Evolutionary conservation across 345 rosid species (phyloP), one percentile per base, ranked within the genome.

Genomic region (Eucalyptus rudis): DNA sequence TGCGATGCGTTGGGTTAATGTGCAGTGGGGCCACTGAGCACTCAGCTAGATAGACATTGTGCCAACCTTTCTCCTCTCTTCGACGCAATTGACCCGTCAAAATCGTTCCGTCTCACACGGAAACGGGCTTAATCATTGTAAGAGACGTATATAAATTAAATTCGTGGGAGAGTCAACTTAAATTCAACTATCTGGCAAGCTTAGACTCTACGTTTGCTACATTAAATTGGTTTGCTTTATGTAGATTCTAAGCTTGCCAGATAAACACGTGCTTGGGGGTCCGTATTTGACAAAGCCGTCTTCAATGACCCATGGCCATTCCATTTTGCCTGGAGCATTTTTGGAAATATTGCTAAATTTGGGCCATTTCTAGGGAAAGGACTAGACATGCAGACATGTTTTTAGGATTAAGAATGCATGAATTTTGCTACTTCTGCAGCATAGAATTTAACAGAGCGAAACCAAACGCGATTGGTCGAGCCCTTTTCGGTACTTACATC

Each of bases 401-500:
- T 76, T 76, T 1, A 76, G 29, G 84, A 76, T 76, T 40, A 22
- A 76, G 47, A 76, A 20, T 11, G 47, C 47, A 76, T 40, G 7
- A 6, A 27, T 20, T 20, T 76, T 40, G 47, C 83, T 0, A 36
- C 8, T 40, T 40, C 83, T 40, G 83, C 83, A 76, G 13, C 27
- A 40, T 20, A 20, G 56, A 87, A 31, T 13, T 45, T 20, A 27
- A 47, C 7, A 24, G 80, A 58, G 51, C 27, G 22, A 36, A 31
- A n/a, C 49, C 31, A n/a, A 49, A 19, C 2, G 3, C 3, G 24
- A 64, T 76, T 17, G 33, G 47, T 20, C 27, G 83, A 19, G 47
- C 12, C 24, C 7, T 3, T 36, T 19, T 40, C 2, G 47, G 47
- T 3, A 89, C 92, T 97, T 95, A 98, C 99, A 94, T 97, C 99